Conservation (phyloP, 2,329 filamentous ascomycete genomes). For the Pyrenochaeta sp. region DNA sequence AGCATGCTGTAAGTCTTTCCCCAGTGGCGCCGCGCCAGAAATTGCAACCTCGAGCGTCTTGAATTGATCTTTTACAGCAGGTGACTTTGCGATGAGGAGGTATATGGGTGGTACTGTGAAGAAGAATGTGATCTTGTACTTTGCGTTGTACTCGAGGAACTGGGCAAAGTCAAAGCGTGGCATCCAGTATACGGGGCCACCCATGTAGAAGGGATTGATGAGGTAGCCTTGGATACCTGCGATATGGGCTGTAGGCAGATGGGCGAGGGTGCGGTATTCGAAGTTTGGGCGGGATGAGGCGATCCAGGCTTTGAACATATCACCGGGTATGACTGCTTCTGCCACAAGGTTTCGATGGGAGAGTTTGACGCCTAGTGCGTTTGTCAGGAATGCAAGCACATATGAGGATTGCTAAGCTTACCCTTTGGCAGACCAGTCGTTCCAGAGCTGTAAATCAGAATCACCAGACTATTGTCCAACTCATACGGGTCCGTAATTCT, state of each 20-base stretch:
- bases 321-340: conserved; percentile 46
- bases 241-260: conserved; percentile 59
- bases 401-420: conserved; percentile 10
- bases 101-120: conserved; percentile 70
- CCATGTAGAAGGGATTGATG: conserved; percentile 54
- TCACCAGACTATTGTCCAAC: conserved; percentile 57
- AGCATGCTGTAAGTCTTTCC: conserved; percentile 61
- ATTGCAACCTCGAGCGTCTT: conserved; percentile 58
- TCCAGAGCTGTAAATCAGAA: conserved; percentile 58
- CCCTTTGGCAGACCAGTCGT: conserved; percentile 60
- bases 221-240: conserved; percentile 59
- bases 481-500: conserved; percentile 60
- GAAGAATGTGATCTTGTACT: conserved; percentile 62
- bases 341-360: conserved; percentile 56
- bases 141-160: conserved; percentile 63
- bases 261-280: conserved; percentile 54
- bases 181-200: conserved; percentile 67
- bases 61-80: conserved; percentile 65
- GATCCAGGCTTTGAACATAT: conserved; percentile 43
- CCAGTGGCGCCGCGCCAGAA: conserved; percentile 66
- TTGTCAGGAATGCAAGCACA: background rate
- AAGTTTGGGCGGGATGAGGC: conserved; percentile 31
- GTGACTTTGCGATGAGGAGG: conserved; percentile 65
- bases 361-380: conserved; percentile 49
- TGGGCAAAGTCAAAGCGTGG: conserved; percentile 64